Conservation (phyloP, 257 asterid species). For the Eucommia ulmoides region DNA sequence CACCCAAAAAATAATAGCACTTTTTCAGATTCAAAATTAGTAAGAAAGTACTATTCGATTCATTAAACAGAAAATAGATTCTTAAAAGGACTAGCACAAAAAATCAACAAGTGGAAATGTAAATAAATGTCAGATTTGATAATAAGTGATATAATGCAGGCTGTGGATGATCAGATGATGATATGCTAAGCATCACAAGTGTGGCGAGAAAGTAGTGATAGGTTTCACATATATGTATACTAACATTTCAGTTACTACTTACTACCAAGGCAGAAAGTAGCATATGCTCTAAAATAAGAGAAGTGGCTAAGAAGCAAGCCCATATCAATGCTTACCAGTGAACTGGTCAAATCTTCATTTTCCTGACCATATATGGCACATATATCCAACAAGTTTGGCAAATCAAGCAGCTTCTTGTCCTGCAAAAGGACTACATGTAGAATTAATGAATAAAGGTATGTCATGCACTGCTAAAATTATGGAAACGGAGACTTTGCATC, state of each 20-base stretch:
- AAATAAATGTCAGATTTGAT: no score
- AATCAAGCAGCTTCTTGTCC: conserved; percentile 78
- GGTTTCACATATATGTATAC: not conserved
- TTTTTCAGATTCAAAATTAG: no score
- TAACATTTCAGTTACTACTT: not conserved
- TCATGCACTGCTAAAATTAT: not conserved
- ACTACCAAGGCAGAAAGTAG: not conserved
- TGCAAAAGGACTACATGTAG: conserved; percentile 80
- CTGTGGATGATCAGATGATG: not conserved
- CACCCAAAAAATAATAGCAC: no score
- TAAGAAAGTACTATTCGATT: no score
- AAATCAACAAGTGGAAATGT: not conserved
- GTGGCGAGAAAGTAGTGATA: not conserved
- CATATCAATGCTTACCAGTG: conserved; percentile 33
- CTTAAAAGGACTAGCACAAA: no score
- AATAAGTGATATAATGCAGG: not conserved
- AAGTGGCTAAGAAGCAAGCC: not conserved
- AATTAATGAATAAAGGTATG: conserved; percentile 25
- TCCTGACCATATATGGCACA: conserved; percentile 83
- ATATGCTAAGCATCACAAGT: not conserved
- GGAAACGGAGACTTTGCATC: not conserved
- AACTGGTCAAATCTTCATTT: conserved; percentile 77
- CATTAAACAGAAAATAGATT: not conserved
- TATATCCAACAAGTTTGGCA: conserved; percentile 78
- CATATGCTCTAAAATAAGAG: not conserved